Conservation (phyloP, 2,329 filamentous ascomycete genomes). For the Cordyceps fumosorosea region DNA sequence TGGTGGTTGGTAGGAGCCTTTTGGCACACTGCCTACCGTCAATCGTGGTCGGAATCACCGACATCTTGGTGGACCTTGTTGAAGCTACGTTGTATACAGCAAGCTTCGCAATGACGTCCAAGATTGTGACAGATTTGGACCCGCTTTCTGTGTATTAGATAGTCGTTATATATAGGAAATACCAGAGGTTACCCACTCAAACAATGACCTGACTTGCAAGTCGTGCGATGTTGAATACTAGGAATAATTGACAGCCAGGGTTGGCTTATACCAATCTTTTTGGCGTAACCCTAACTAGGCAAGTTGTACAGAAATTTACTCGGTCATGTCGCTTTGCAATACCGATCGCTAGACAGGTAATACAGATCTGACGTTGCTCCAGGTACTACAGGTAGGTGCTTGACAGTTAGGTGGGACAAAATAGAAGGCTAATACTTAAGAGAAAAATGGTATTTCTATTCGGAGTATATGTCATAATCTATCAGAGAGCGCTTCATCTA, state of each 20-base stretch:
- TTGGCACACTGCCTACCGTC: slow-evolving; percentile 29
- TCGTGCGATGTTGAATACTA: neutral
- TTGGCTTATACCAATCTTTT: neutral
- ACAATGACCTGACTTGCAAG: neutral
- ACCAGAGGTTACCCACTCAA: slow-evolving; percentile 63
- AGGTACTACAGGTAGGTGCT: neutral
- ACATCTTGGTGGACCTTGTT: slow-evolving; percentile 16
- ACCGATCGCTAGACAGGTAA: neutral
- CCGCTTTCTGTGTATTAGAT: slow-evolving; percentile 57
- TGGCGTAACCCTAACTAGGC: neutral
- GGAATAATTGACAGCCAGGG: neutral
- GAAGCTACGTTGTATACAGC: slow-evolving; percentile 8
- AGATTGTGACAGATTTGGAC: slow-evolving; percentile 37
- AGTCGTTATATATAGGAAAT: slow-evolving; percentile 36
- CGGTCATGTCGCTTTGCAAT: neutral
- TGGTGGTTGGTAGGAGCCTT: slow-evolving; percentile 72
- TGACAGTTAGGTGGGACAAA: neutral
- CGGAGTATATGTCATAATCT: neutral
- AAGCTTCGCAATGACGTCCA: slow-evolving; percentile 2
- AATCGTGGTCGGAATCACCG: slow-evolving; percentile 53
- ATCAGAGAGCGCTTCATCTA: neutral
- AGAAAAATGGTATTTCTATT: neutral
- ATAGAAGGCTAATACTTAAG: too few relatives aligned
- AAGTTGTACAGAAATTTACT: neutral
- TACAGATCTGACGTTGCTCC: neutral